Conservation (phyloP, 805 yeast genomes). For the Barnettozyma pratensis region DNA sequence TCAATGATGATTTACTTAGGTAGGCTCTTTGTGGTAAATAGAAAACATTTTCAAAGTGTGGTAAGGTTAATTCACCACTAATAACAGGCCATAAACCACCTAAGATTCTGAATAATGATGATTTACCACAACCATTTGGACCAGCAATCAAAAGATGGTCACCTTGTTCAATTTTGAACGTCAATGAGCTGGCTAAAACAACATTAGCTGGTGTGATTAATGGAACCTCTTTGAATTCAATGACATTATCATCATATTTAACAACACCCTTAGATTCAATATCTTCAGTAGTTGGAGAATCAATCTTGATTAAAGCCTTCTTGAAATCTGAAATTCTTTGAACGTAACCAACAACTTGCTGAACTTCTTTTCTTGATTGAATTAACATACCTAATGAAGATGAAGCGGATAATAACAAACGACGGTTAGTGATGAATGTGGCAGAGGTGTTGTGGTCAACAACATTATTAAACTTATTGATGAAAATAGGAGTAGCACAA, state of each 20-base stretch:
- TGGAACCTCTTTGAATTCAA: conserved; percentile 72
- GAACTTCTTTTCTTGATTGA: conserved; percentile 76
- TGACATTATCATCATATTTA: conserved; percentile 50
- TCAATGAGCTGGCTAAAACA: conserved; percentile 56
- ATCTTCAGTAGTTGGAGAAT: conserved; percentile 20
- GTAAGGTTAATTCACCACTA: conserved; percentile 52
- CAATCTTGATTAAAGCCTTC: conserved; percentile 51
- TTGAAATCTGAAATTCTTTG: conserved; percentile 68
- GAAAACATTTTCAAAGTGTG: conserved; percentile 63
- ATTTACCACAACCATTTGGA: conserved; percentile 95
- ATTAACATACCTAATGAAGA: conserved; percentile 85
- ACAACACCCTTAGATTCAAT: conserved; percentile 24
- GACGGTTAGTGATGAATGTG: conserved; percentile 84
- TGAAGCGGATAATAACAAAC: conserved; percentile 77
- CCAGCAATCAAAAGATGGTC: conserved; percentile 87
- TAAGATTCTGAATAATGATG: conserved; percentile 81
- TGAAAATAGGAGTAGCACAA: conserved; percentile 86
- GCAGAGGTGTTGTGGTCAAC: conserved; percentile 54
- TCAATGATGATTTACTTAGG: conserved; percentile 56
- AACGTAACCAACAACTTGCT: conserved; percentile 80
- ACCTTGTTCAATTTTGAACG: conserved; percentile 73
- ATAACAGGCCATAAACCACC: conserved; percentile 93
- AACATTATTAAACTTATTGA: conserved; percentile 38
- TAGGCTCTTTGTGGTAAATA: conserved; percentile 93
- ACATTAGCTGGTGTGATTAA: conserved; percentile 83